A percentile compares a stretch with the other conserved stretches of the same genome.
These are phyloP conservation scores for Drechslerella dactyloides DNA, from an alignment of 2,329 filamentous ascomycete species.

Conservation along the genomic window DNA sequence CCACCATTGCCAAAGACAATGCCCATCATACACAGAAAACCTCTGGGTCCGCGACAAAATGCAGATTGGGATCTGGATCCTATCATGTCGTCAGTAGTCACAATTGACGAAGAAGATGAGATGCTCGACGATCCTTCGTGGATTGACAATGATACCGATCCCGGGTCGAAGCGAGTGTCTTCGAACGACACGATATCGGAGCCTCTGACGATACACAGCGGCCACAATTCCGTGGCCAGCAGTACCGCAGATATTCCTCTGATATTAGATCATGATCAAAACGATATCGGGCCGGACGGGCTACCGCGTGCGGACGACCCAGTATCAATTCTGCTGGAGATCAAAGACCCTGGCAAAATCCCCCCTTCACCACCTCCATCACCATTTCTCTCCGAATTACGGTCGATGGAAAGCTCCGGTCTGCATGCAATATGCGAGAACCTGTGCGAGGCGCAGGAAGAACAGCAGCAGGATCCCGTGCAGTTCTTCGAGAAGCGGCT, in stretches of 20 bases:
- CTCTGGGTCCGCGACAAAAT: slow-evolving; percentile 47
- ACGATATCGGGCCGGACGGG: slow-evolving; percentile 39
- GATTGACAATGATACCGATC: slow-evolving; percentile 49
- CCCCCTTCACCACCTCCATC: slow-evolving; percentile 29
- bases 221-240: slow-evolving; percentile 41
- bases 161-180: slow-evolving; percentile 46
- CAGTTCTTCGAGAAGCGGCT: slow-evolving; percentile 49
- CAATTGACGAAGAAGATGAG: slow-evolving; percentile 48
- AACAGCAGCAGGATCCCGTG: slow-evolving; percentile 26
- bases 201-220: slow-evolving; percentile 46
- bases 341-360: slow-evolving; percentile 22
- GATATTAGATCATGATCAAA: slow-evolving; percentile 45
- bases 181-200: slow-evolving; percentile 50
- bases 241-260: slow-evolving; percentile 48
- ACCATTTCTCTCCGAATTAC: slow-evolving; percentile 34
- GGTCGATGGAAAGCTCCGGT: slow-evolving; percentile 38
- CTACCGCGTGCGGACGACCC: slow-evolving; percentile 43
- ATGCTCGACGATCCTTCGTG: slow-evolving; percentile 40
- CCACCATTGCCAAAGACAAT: slow-evolving; percentile 43
- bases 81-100: slow-evolving; percentile 19
- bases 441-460: slow-evolving; percentile 37
- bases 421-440: slow-evolving; percentile 43
- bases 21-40: slow-evolving; percentile 40
- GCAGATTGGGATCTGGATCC: slow-evolving; percentile 51
- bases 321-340: slow-evolving; percentile 39